Base-by-base conservation (phyloP, 2,329 filamentous ascomycete genomes). In the Dactylellina haptotyla region DNA sequence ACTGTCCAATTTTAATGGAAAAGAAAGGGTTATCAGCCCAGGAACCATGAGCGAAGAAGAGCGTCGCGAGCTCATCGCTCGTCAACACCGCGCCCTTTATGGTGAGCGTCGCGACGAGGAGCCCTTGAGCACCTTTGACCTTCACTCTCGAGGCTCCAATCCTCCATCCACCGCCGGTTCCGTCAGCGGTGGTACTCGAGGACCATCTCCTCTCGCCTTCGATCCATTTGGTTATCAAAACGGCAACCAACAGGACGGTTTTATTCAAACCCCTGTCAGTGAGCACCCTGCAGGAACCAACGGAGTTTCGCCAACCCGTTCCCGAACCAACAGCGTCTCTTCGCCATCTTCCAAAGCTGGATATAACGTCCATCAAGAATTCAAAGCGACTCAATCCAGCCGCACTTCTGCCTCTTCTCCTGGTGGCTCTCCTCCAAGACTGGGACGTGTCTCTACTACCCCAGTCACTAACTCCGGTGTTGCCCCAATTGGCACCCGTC, bases 71-170 rank as follows among this genome's bases (percentile, higher is more conserved):
- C 86, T 98, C 81, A 96, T 98, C 82, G 91, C 93, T 78, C 93
- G 94, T 80, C 95, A 98, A 83, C 93, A 96, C 82, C 93, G 90
- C 82, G 93, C 94, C 76, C 84, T 99, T 77, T 99, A 98, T 82
- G 92, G 93, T 80, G 92, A 77, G 45, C 61, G 70, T 26, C 70
- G 62, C 41, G 70, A 66, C 8, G 70, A 74, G 16, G 70, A 74
- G 25, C 50, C 70, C 20, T 57, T 74, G 48, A 41, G 63, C 6
- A 25, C 63, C 14, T 66, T 66, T 28, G 70, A 74, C 30, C 61
- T 67, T 56, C 62, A 74, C 43, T 62, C 70, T 3, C 61, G 70
- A 53, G 70, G 62, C 50, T 74, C 70, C 50, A 67, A 67, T 26
- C 70, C 70, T 57, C 70, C 70, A 63, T 74, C 70, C 48, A 74